phyloP scores from a whole-genome alignment of 2,329 filamentous ascomycete genomes.

The Pestalotiopsis sp. region DNA sequence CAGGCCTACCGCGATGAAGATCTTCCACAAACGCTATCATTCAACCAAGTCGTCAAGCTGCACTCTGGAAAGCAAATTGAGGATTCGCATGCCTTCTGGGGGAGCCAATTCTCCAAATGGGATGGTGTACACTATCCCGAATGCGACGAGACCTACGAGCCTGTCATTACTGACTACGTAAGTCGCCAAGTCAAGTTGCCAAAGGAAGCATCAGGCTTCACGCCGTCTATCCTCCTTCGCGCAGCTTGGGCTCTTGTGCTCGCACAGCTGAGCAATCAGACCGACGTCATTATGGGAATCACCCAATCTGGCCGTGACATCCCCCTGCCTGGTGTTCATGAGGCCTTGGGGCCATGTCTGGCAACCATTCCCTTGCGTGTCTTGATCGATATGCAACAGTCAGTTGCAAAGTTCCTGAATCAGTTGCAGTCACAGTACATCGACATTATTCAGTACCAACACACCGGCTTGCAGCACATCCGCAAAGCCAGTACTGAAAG shows the following conservation, averaged over 20 bases:
- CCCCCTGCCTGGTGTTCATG: constrained; percentile 7
- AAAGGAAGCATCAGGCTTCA: constrained; percentile 11
- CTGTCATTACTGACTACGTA: constrained; percentile 1
- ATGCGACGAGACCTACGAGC: constrained; percentile 7
- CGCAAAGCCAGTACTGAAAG: constrained; percentile 5
- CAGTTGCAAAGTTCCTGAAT: constrained; percentile 8
- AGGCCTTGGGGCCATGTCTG: constrained; percentile 5
- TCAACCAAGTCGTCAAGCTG: constrained; percentile 3
- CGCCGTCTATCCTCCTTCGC: constrained; percentile 12
- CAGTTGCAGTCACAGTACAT: constrained; percentile 12
- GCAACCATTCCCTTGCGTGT: constrained; percentile 12
- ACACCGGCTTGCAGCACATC: constrained; percentile 12
- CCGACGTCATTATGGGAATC: constrained; percentile 11
- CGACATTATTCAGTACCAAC: constrained; percentile 7
- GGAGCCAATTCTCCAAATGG: not conserved
- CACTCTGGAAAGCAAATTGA: not conserved
- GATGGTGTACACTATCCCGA: constrained; percentile 1
- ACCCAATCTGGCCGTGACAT: constrained; percentile 11
- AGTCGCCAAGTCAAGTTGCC: constrained; percentile 1
- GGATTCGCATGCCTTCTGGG: not conserved
- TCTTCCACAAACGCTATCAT: constrained; percentile 1
- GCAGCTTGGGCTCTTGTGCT: constrained; percentile 13
- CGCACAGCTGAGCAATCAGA: constrained; percentile 3
- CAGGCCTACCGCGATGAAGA: constrained; percentile 3
- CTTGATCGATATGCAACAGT: constrained; percentile 4